A percentile compares a stretch with the other conserved stretches of the same genome.
Conservation (phyloP, 2,329 filamentous ascomycete species). For the Helotiales sp. region DNA sequence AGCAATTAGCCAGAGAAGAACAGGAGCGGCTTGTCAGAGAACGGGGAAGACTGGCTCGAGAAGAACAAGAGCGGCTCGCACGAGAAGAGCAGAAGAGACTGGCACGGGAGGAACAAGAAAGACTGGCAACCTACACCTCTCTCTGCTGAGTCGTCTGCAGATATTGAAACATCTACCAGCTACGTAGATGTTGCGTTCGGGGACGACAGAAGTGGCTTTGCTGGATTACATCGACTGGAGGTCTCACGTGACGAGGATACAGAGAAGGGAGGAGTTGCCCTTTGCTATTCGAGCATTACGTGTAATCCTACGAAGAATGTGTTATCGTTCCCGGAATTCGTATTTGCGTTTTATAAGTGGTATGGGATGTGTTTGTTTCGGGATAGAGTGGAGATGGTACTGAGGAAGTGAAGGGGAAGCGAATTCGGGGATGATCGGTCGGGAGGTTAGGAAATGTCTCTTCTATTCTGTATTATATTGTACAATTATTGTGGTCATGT, state of each 20-base stretch:
- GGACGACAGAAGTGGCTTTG: slow-evolving; percentile 22
- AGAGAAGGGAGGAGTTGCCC: background rate
- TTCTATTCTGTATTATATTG: background rate
- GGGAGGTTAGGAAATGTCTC: background rate
- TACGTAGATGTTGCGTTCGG: slow-evolving; percentile 32
- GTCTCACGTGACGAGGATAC: background rate
- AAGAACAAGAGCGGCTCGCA: slow-evolving; percentile 8
- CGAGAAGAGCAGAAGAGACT: slow-evolving; percentile 5
- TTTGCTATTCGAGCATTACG: slow-evolving; percentile 20
- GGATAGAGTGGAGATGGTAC: slow-evolving; percentile 17
- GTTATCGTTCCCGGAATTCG: background rate
- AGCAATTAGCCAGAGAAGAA: slow-evolving; percentile 2
- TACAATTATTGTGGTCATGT: background rate
- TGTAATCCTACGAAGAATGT: slow-evolving; percentile 21
- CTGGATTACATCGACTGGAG: slow-evolving; percentile 31
- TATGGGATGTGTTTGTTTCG: slow-evolving; percentile 25
- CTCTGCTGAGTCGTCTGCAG: background rate
- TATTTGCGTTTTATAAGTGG: slow-evolving; percentile 17
- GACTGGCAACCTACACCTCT: too few species aligned
- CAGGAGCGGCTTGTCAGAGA: slow-evolving; percentile 6
- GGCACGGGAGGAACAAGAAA: background rate
- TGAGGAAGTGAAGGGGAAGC: slow-evolving; percentile 1
- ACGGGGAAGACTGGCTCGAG: background rate
- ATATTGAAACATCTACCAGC: too few species aligned
- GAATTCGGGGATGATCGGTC: too few species aligned